Base-by-base conservation (phyloP, 2,329 filamentous ascomycete genomes). In the Fusarium sp. region DNA sequence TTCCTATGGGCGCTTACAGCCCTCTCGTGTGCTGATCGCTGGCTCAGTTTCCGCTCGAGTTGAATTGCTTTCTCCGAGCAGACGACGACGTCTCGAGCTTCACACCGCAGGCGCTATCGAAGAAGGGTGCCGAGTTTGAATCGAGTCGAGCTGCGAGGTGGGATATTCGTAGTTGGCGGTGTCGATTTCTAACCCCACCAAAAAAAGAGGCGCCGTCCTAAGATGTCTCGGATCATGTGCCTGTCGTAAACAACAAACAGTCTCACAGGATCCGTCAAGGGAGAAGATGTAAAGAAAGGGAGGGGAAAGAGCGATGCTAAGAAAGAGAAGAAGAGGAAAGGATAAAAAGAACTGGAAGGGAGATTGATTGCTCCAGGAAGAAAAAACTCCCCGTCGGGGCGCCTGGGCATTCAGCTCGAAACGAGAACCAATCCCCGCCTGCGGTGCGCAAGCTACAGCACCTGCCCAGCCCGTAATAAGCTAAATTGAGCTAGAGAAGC, bases 181-280 rank as follows among this genome's bases (percentile, higher is more conserved):
- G 74, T 76, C 74, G 74, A 63, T 66, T 69, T 62, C 63, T 50
- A 76, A 77, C 74, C 74, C 74, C 74, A 77, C 74, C 66, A 77
- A 61, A 66, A 65, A 65, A 54, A 54, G 73, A 68, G 70, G 69
- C 66, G 70, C 71, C 62, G 71, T 66, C 47, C 20, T 27, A 18
- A 36, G 35, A 68, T 56, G 60, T 72, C 57, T 73, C 61, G 65
- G 63, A 60, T 70, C 58, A 52, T 57, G 68, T 57, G 68, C 35
- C 66, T 35, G 40, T 67, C 31, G 68, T 63, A 57, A 66, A 59
- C 60, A 54, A 64, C 59, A 50, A 64, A 58, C 29, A 61, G 40
- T 27, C 40, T 52, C 40, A n/a, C 35, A 42, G 20, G 22, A 27
- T 35, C 47, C 8, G 7, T 14, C 33, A 40, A 36, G 31, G 36